Percentiles rank a stretch among this genome's conserved stretches.
Evolutionary conservation across 2,329 filamentous ascomycete species (phyloP).

Genomic region (Tolypocladium endophyticum): DNA sequence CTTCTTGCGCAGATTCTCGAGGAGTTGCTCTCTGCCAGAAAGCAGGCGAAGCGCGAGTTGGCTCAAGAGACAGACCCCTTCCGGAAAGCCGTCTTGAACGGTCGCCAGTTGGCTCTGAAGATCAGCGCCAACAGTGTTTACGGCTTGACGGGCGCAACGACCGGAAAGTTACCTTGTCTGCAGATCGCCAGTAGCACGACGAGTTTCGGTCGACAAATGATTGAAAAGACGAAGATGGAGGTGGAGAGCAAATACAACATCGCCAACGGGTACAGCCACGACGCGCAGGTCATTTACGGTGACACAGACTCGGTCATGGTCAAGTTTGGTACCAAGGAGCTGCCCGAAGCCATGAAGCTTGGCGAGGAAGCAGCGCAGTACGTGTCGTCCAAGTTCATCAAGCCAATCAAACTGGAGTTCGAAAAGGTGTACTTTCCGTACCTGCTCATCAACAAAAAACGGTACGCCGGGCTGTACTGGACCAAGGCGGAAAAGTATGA

Average conservation of each 20-base stretch:
- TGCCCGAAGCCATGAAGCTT: slow-evolving; percentile 83
- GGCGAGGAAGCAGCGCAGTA: slow-evolving; percentile 85
- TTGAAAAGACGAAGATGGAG: slow-evolving; percentile 94
- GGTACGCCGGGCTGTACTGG: slow-evolving; percentile 97
- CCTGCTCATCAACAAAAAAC: slow-evolving; percentile 98
- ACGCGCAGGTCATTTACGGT: slow-evolving; percentile 95
- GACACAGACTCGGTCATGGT: slow-evolving; percentile 99
- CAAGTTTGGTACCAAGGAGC: slow-evolving; percentile 84
- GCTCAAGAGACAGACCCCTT: slow-evolving; percentile 86
- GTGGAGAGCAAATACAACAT: slow-evolving; percentile 85
- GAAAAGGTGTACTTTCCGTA: slow-evolving; percentile 99
- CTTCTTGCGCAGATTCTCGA: slow-evolving; percentile 91
- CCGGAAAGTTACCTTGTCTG: slow-evolving; percentile 89
- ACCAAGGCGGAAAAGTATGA: slow-evolving; percentile 90
- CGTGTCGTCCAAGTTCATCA: slow-evolving; percentile 86
- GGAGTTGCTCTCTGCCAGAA: slow-evolving; percentile 82
- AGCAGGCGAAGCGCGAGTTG: slow-evolving; percentile 85
- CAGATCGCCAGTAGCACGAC: slow-evolving; percentile 95
- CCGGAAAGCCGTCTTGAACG: slow-evolving; percentile 95
- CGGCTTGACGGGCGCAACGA: slow-evolving; percentile 90
- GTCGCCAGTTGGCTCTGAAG: slow-evolving; percentile 91
- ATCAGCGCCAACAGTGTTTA: slow-evolving; percentile 97
- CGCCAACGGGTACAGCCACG: slow-evolving; percentile 86
- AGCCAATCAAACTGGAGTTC: slow-evolving; percentile 97
- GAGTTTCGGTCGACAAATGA: slow-evolving; percentile 96